Percentiles rank a stretch among this genome's conserved stretches.
Conservation (phyloP, 495 filamentous ascomycete species). For the Neurospora sp. region DNA sequence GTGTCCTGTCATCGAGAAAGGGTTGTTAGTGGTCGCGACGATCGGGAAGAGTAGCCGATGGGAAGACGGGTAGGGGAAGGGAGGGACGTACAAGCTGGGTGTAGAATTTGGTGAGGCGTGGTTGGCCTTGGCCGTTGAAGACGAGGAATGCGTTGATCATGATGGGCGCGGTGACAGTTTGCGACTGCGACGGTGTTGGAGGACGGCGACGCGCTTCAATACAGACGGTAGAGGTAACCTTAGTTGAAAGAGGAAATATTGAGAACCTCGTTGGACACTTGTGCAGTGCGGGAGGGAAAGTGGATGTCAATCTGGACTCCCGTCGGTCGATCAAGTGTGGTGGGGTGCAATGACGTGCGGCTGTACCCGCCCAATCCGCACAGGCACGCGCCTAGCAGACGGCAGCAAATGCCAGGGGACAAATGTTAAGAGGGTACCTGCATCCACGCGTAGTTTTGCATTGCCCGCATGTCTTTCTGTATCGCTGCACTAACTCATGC, state of each 20-base stretch:
- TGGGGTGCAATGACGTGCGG: constrained; percentile 5
- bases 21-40: constrained; percentile 6
- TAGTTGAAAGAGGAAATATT: background rate
- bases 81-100: constrained; percentile 69
- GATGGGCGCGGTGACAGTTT: constrained; percentile 3
- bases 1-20: constrained; percentile 55
- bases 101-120: constrained; percentile 96
- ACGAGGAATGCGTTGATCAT: constrained; percentile 99
- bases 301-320: background rate
- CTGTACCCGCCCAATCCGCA: background rate
- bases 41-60: background rate
- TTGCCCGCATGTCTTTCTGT: accelerated
- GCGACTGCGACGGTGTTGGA: background rate
- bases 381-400: background rate
- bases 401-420: background rate
- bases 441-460: background rate
- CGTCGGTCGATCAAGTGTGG: background rate
- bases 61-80: background rate
- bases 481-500: background rate
- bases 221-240: background rate
- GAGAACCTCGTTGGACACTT: background rate
- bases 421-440: background rate
- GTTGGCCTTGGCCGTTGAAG: constrained; percentile 97
- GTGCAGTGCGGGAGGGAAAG: background rate
- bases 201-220: background rate